Conservation (phyloP, 257 asterid species). For the Phtheirospermum japonicum region DNA sequence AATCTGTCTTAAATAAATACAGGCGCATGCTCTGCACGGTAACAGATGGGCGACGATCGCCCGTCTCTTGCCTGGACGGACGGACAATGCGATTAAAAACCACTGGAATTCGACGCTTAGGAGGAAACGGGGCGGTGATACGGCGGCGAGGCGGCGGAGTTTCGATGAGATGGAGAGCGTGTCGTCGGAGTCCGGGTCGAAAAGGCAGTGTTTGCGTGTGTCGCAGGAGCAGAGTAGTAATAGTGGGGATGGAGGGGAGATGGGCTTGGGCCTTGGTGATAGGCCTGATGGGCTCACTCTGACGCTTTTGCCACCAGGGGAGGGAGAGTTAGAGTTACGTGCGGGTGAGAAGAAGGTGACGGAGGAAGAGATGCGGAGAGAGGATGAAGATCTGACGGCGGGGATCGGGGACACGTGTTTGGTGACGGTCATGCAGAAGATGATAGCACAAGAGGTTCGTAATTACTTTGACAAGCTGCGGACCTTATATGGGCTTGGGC, state of each 20-base stretch:
- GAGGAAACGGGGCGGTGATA: constrained; percentile 31
- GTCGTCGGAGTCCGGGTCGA: constrained; percentile 37
- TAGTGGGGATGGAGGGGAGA: constrained; percentile 26
- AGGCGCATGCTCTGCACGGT: constrained; percentile 54
- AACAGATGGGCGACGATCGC: constrained; percentile 69
- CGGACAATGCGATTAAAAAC: constrained; percentile 64
- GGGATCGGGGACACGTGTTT: constrained; percentile 42
- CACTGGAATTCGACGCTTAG: constrained; percentile 65
- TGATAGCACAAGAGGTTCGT: constrained; percentile 71
- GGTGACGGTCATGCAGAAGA: constrained; percentile 46
- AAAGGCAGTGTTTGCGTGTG: constrained; percentile 38
- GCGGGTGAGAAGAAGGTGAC: constrained; percentile 20
- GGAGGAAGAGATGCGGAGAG: constrained; percentile 20
- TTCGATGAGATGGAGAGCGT: constrained; percentile 32
- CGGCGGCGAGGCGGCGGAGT: constrained; percentile 26
- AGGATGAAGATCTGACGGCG: constrained; percentile 28
- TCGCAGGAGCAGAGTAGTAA: constrained; percentile 45
- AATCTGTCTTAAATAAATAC: neutral
- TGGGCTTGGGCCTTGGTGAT: constrained; percentile 24
- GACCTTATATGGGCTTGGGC: constrained; percentile 39
- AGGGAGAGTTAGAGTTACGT: constrained; percentile 16
- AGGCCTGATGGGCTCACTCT: constrained; percentile 40
- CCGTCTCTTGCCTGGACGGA: constrained; percentile 55
- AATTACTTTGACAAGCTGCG: constrained; percentile 45
- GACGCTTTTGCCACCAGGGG: constrained; percentile 48